phyloP scores from a whole-genome alignment of 2,329 filamentous ascomycete genomes.

The Akanthomyces muscarius region DNA sequence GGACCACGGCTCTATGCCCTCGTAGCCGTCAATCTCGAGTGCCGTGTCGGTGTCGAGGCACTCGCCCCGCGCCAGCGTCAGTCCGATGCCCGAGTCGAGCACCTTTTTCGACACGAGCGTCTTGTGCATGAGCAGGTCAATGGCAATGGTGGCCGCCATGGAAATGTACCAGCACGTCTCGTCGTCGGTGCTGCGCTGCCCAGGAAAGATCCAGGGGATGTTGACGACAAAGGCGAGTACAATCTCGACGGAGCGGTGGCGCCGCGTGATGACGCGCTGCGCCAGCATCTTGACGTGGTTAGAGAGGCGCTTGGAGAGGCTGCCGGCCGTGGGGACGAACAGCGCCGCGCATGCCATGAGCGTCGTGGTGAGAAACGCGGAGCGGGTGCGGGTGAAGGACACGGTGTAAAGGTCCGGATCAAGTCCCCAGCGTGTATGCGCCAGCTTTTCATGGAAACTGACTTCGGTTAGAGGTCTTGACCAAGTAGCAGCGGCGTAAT shows the following conservation, averaged over 20 bases:
- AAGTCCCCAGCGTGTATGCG: constrained; percentile 71
- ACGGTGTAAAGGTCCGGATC: constrained; percentile 64
- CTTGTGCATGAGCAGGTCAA: constrained; percentile 68
- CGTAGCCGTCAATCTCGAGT: constrained; percentile 63
- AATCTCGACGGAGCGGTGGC: constrained; percentile 68
- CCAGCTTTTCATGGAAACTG: constrained; percentile 63
- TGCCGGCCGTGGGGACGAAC: constrained; percentile 60
- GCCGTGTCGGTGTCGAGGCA: constrained; percentile 65
- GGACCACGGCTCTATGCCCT: constrained; percentile 57
- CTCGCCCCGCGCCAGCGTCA: constrained; percentile 57
- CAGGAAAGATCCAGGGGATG: constrained; percentile 70
- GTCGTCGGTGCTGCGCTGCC: constrained; percentile 64
- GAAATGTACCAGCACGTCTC: constrained; percentile 69
- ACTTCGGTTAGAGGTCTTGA: constrained; percentile 27
- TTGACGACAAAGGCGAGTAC: constrained; percentile 73
- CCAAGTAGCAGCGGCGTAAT: not conserved
- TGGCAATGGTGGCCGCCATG: constrained; percentile 63
- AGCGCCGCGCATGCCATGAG: constrained; percentile 65
- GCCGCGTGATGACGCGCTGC: constrained; percentile 55
- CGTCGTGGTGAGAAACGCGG: constrained; percentile 68
- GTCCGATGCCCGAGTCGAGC: constrained; percentile 42
- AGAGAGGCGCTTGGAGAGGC: constrained; percentile 62
- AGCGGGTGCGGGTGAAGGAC: constrained; percentile 62
- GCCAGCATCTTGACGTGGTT: constrained; percentile 61
- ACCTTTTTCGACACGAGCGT: constrained; percentile 54